Conservation (phyloP, 2,329 filamentous ascomycete species). For the Trichoderma sp. region DNA sequence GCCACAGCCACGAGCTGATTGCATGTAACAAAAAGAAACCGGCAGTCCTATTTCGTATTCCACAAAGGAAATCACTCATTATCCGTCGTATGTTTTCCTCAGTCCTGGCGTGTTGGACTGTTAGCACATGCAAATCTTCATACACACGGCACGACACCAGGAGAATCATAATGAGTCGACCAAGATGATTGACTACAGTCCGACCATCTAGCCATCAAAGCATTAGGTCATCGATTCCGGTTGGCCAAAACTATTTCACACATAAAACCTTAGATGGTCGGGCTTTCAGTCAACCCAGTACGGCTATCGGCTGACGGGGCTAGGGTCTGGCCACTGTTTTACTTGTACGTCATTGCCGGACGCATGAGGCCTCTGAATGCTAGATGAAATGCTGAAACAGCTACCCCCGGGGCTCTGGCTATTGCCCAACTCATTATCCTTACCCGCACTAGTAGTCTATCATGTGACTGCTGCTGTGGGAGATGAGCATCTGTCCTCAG, state of each 20-base stretch:
- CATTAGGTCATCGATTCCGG: neutral
- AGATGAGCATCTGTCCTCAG: neutral
- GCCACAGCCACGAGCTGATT: neutral
- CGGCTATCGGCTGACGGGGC: slow-evolving; percentile 15
- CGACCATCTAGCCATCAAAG: neutral
- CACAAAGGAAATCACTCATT: neutral
- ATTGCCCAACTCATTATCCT: neutral
- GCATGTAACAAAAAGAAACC: neutral
- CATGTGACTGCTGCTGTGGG: slow-evolving; percentile 1
- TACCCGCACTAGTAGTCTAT: neutral
- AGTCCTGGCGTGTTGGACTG: neutral
- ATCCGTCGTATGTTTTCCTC: neutral
- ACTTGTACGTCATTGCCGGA: neutral
- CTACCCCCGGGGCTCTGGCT: neutral
- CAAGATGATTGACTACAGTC: neutral
- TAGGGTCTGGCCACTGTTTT: neutral
- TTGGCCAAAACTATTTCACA: neutral
- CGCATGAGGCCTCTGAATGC: neutral
- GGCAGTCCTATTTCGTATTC: neutral
- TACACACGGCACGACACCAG: neutral
- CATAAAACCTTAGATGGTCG: neutral
- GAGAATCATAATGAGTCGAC: neutral
- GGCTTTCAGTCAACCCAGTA: neutral
- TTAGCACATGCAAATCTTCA: neutral
- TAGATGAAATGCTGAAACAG: neutral